phyloP scores from a whole-genome alignment of 176 grass and related monocot species.

The Cocos nucifera region DNA sequence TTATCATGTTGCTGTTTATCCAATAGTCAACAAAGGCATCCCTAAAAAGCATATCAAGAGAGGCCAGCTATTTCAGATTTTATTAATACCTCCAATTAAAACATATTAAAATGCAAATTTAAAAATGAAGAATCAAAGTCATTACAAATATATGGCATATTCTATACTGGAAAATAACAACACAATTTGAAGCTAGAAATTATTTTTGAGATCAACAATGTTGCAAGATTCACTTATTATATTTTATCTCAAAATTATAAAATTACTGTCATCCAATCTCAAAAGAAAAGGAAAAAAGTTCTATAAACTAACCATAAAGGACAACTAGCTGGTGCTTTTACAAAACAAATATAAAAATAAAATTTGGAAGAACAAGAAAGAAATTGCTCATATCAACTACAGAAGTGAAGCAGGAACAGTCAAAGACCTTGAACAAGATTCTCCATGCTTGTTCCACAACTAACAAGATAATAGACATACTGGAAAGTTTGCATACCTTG shows the following conservation, averaged over 20 bases:
- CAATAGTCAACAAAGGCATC: slow-evolving; percentile 78
- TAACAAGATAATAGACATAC: neutral
- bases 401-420: too few relatives aligned
- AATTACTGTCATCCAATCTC: neutral
- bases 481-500: slow-evolving; percentile 41
- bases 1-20: slow-evolving; percentile 92
- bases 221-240: too few relatives aligned
- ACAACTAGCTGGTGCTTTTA: neutral
- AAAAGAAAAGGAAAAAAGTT: neutral
- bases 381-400: neutral
- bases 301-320: neutral
- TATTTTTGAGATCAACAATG: neutral
- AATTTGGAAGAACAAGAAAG: neutral
- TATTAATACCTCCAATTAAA: neutral
- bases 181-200: neutral
- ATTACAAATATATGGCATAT: neutral
- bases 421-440: too few relatives aligned
- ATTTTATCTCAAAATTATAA: neutral
- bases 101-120: slow-evolving; percentile 2
- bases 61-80: too few relatives aligned
- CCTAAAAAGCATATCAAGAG: slow-evolving; percentile 33
- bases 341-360: neutral
- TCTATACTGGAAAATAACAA: neutral
- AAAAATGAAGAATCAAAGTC: neutral
- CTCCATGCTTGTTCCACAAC: too few relatives aligned